Conservation (phyloP, 345 rosid species). For the Capsella bursapastoris region DNA sequence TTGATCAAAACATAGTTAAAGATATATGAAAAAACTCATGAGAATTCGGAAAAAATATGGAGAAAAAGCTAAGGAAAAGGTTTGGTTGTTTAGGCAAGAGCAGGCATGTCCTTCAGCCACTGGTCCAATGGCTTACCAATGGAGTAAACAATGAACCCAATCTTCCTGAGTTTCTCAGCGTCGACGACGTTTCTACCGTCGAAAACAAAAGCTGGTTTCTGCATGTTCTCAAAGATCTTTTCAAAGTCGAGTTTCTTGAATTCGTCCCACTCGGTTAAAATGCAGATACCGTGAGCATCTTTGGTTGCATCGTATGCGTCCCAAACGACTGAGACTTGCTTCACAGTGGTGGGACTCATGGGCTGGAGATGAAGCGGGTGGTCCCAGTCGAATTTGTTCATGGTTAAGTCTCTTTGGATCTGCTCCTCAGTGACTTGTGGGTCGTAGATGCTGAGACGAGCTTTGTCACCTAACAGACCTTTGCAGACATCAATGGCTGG, state of each 20-base stretch:
- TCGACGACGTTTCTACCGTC: conserved; percentile 81
- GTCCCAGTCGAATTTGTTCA: conserved; percentile 96
- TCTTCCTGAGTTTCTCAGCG: conserved; percentile 68
- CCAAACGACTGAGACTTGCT: conserved; percentile 78
- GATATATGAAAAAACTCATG: conserved; percentile 41
- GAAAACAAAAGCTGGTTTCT: conserved; percentile 88
- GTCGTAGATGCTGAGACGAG: conserved; percentile 81
- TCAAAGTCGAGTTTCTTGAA: conserved; percentile 81
- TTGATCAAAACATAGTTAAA: conserved; percentile 29
- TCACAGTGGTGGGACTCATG: conserved; percentile 77
- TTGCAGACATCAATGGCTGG: conserved; percentile 94
- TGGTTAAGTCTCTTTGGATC: conserved; percentile 86
- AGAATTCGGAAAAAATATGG: conserved; percentile 9
- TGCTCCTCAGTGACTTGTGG: conserved; percentile 90
- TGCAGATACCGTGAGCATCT: conserved; percentile 87
- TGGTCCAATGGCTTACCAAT: conserved; percentile 92
- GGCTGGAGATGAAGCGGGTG: conserved; percentile 96
- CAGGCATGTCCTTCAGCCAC: conserved; percentile 98
- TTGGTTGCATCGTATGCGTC: conserved; percentile 80
- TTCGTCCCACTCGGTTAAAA: conserved; percentile 96
- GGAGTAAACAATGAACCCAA: conserved; percentile 89
- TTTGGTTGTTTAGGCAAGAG: conserved; percentile 58
- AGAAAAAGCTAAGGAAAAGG: conserved; percentile 25
- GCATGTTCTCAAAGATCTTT: conserved; percentile 77
- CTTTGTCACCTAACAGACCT: conserved; percentile 90